Evolutionary conservation across 2,329 filamentous ascomycete genomes (phyloP).

Genomic region (Microdochium paspali): DNA sequence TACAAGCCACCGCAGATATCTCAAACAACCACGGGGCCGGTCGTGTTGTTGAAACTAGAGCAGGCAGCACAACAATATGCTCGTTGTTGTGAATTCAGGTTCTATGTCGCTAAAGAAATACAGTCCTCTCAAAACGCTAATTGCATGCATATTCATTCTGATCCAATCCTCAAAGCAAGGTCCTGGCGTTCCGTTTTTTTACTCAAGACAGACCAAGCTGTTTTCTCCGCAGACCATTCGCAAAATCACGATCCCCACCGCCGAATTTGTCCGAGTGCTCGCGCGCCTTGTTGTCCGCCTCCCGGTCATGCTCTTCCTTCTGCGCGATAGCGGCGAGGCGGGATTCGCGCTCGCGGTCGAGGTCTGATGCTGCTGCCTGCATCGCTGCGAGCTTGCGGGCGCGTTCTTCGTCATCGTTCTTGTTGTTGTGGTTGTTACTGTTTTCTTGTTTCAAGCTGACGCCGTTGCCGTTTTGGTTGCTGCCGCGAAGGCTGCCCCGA

Average conservation of each 20-base stretch:
- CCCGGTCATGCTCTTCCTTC: slow-evolving; percentile 52
- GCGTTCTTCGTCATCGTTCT: slow-evolving; percentile 42
- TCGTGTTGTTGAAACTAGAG: too few relatives aligned
- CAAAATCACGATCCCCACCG: slow-evolving; percentile 51
- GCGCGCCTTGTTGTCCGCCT: slow-evolving; percentile 57
- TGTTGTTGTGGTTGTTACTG: slow-evolving; percentile 7
- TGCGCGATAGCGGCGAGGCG: slow-evolving; percentile 59
- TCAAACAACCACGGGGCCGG: too few relatives aligned
- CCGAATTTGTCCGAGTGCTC: slow-evolving; percentile 44
- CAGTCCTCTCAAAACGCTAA: too few relatives aligned
- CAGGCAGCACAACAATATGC: too few relatives aligned
- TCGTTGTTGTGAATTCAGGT: too few relatives aligned
- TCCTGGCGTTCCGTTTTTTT: too few relatives aligned
- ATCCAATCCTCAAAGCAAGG: too few relatives aligned
- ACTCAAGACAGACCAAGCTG: slow-evolving; percentile 8
- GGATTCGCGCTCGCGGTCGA: slow-evolving; percentile 61
- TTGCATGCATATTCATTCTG: too few relatives aligned
- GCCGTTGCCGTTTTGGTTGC: slow-evolving; percentile 11
- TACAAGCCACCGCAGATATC: too few relatives aligned
- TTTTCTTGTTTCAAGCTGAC: slow-evolving; percentile 1
- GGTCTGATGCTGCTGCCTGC: slow-evolving; percentile 59
- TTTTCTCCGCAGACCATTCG: slow-evolving; percentile 52
- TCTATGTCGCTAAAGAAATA: too few relatives aligned
- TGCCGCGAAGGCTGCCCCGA: slow-evolving; percentile 8
- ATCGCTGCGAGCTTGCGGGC: slow-evolving; percentile 62